A percentile compares a stretch with the other conserved stretches of the same genome.
Evolutionary conservation across 495 filamentous ascomycete genomes (phyloP).

Genomic region (Talaromyces wortmannii): DNA sequence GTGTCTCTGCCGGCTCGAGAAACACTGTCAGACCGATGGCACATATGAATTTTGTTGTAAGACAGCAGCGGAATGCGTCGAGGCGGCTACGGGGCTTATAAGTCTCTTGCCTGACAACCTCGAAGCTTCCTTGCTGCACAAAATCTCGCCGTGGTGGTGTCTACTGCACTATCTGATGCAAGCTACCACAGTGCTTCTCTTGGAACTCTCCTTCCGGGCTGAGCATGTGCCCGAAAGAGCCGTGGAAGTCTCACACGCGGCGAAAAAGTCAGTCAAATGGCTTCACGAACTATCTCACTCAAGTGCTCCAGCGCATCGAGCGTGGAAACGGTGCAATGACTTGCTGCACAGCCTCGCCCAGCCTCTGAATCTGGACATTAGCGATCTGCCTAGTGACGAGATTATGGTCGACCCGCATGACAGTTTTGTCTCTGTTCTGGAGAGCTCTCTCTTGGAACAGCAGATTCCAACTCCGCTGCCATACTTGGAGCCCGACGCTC

Average conservation of each 20-base stretch:
- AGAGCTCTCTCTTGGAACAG: conserved; percentile 22
- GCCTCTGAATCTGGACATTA: conserved; percentile 18
- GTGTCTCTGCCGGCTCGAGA: conserved; percentile 50
- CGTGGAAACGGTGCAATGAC: conserved; percentile 44
- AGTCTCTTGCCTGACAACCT: conserved; percentile 43
- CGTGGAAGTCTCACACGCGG: conserved; percentile 41
- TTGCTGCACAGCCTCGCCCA: conserved; percentile 40
- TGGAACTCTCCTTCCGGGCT: conserved; percentile 48
- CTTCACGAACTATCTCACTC: conserved; percentile 37
- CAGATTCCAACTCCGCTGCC: conserved; percentile 1
- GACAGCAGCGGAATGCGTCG: conserved; percentile 48
- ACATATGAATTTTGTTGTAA: conserved; percentile 43
- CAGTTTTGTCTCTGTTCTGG: conserved; percentile 3
- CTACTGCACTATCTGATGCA: conserved; percentile 58
- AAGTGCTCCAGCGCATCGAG: conserved; percentile 39
- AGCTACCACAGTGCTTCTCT: conserved; percentile 49
- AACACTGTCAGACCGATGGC: conserved; percentile 16
- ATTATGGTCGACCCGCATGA: conserved; percentile 4
- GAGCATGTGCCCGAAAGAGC: conserved; percentile 50
- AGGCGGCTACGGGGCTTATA: conserved; percentile 49
- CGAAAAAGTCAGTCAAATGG: conserved; percentile 50
- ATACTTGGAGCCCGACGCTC: not conserved
- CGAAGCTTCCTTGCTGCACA: conserved; percentile 34
- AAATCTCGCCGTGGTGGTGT: conserved; percentile 55
- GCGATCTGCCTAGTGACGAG: conserved; percentile 20